Evolutionary conservation across 192 early-diverging fungal genomes (phyloP).

Genomic region (Coemansia sp.): DNA sequence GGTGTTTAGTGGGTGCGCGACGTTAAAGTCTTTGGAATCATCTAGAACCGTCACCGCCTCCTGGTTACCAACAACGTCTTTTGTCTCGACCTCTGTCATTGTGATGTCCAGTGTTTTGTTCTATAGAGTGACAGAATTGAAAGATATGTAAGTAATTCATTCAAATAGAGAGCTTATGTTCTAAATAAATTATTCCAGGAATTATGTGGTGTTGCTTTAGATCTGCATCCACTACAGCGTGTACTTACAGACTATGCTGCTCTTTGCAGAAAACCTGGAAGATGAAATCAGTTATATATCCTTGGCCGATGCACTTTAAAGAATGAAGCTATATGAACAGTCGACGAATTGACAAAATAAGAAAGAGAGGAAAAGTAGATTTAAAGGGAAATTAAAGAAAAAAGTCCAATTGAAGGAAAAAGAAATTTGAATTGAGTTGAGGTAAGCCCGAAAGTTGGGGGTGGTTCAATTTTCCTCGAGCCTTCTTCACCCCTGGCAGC

Average conservation of each 20-base stretch:
- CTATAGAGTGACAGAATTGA: background rate
- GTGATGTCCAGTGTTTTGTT: background rate
- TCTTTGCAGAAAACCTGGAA: background rate
- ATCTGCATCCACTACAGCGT: background rate
- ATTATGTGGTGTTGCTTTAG: background rate
- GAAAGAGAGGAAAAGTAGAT: background rate
- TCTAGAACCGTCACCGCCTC: constrained; percentile 57
- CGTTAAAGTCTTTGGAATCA: constrained; percentile 72
- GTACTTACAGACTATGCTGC: constrained; percentile 20
- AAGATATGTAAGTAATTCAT: background rate
- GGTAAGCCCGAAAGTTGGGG: background rate
- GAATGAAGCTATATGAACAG: constrained; percentile 5
- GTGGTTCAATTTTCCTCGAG: too few relatives aligned
- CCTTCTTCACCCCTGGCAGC: too few relatives aligned
- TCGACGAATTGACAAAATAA: background rate
- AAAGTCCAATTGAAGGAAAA: constrained; percentile 10
- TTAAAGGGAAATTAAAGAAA: background rate
- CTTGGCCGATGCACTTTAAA: background rate
- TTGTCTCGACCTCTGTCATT: constrained; percentile 40
- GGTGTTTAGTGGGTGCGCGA: constrained; percentile 86
- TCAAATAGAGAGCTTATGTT: background rate
- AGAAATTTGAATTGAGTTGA: constrained; percentile 7
- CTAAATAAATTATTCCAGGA: too few relatives aligned
- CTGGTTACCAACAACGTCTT: constrained; percentile 2
- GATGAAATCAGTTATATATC: background rate